Percentiles rank a stretch among this genome's conserved stretches.
Conservation (phyloP, 305 asterid genomes). For the Fraxinus dipetala region DNA sequence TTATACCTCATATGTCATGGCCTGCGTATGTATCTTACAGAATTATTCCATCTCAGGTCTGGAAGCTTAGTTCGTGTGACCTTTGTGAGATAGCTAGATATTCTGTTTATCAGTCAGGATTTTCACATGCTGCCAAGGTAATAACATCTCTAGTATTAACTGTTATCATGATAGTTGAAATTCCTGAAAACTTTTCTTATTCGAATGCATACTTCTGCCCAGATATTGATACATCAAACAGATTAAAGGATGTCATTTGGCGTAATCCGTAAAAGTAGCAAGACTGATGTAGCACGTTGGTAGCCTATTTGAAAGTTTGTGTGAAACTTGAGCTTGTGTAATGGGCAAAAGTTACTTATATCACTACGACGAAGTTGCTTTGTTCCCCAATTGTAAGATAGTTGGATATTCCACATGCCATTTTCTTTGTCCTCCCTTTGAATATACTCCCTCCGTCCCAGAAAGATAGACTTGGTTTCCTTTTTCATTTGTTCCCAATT, state of each 20-base stretch:
- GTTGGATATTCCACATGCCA: background rate
- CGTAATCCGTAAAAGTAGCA: constrained; percentile 2
- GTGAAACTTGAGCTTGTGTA: background rate
- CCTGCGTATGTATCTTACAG: constrained; percentile 18
- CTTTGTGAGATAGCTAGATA: constrained; percentile 91
- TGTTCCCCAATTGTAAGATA: background rate
- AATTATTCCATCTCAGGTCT: constrained; percentile 48
- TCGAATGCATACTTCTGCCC: background rate
- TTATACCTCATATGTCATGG: constrained; percentile 11
- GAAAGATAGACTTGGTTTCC: too few species aligned
- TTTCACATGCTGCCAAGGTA: constrained; percentile 79
- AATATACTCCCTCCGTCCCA: too few species aligned
- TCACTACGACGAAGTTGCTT: background rate
- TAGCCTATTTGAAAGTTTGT: background rate
- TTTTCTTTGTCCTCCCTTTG: too few species aligned
- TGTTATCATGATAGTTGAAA: background rate
- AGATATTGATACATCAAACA: constrained; percentile 1
- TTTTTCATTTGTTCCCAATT: too few species aligned
- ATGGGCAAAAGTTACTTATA: background rate
- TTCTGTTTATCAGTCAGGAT: constrained; percentile 95
- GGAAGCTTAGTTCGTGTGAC: constrained; percentile 95
- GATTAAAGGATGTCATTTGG: background rate
- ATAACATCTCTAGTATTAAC: constrained; percentile 6
- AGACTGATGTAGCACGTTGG: constrained; percentile 1
- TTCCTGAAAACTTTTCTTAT: background rate